A percentile compares a stretch with the other conserved stretches of the same genome.
Evolutionary conservation across 305 asterid genomes (phyloP).

Genomic region (Fraxinus angustifolia): DNA sequence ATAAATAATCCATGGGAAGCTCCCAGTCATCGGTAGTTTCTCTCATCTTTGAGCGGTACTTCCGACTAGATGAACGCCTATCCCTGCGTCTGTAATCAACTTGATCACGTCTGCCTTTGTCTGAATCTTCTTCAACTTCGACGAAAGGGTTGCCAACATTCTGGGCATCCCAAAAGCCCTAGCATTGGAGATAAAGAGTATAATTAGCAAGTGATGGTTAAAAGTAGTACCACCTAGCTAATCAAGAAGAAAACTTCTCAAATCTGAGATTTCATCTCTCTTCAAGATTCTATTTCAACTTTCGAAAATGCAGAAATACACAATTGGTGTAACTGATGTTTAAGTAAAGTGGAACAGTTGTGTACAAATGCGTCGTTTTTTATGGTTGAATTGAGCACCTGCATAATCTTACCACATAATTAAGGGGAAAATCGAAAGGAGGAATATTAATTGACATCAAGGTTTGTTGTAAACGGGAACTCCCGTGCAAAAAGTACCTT

Average conservation of each 20-base stretch:
- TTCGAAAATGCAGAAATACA: neutral
- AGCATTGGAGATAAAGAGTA: conserved; percentile 1
- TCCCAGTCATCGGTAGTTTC: conserved; percentile 45
- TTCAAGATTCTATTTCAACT: neutral
- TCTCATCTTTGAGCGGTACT: conserved; percentile 23
- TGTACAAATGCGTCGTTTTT: too few relatives aligned
- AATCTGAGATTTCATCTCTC: neutral
- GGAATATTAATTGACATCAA: neutral
- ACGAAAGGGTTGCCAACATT: conserved; percentile 24
- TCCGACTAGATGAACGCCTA: conserved; percentile 22
- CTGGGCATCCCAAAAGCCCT: conserved; percentile 53
- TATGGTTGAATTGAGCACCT: neutral
- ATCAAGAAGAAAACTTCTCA: neutral
- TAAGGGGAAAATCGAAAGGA: neutral
- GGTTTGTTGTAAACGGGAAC: neutral
- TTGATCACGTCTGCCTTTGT: neutral
- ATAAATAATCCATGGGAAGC: conserved; percentile 58
- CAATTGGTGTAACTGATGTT: neutral
- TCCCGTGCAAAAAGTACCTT: conserved; percentile 35
- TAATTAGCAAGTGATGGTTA: neutral
- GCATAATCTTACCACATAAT: neutral
- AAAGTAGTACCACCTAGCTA: neutral
- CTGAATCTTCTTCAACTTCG: conserved; percentile 30
- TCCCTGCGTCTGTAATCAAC: conserved; percentile 21
- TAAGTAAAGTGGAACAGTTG: neutral